Conservation (phyloP, 2,329 filamentous ascomycete genomes). For the Mycogone perniciosa region DNA sequence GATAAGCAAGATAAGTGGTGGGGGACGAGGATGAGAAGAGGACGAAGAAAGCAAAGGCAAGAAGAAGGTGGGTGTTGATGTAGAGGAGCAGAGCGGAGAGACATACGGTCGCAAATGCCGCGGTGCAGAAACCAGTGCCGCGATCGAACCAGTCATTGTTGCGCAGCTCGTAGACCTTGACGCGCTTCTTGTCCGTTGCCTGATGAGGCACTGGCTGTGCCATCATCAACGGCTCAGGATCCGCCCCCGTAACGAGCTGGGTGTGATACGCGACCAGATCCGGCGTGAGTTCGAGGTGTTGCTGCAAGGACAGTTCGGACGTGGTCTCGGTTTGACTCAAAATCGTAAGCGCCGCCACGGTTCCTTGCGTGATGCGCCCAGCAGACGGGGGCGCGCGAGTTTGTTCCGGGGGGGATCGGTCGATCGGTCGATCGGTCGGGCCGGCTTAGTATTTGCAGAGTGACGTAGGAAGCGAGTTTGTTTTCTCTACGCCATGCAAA, state of each 20-base stretch:
- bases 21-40: neutral
- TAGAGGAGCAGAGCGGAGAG: slow-evolving; percentile 8
- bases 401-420: slow-evolving; percentile 4
- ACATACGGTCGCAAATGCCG: slow-evolving; percentile 66
- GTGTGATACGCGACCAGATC: slow-evolving; percentile 45
- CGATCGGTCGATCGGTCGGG: slow-evolving; percentile 11
- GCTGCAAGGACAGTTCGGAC: slow-evolving; percentile 52
- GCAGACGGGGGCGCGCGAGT: slow-evolving; percentile 12
- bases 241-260: slow-evolving; percentile 44
- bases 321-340: slow-evolving; percentile 42
- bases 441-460: slow-evolving; percentile 8
- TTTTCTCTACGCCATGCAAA: slow-evolving; percentile 29
- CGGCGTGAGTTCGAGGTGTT: slow-evolving; percentile 52
- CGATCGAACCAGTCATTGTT: slow-evolving; percentile 99
- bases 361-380: slow-evolving; percentile 28
- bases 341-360: slow-evolving; percentile 53
- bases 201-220: slow-evolving; percentile 65
- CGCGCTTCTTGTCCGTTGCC: slow-evolving; percentile 64
- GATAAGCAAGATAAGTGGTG: neutral
- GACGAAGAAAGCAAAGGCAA: neutral
- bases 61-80: neutral
- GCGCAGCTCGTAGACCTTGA: slow-evolving; percentile 98
- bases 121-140: slow-evolving; percentile 91
- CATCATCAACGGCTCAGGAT: slow-evolving; percentile 61
- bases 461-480: slow-evolving; percentile 15